phyloP scores from a whole-genome alignment of 2,329 filamentous ascomycete genomes.

The Emericellopsis cladophorae region DNA sequence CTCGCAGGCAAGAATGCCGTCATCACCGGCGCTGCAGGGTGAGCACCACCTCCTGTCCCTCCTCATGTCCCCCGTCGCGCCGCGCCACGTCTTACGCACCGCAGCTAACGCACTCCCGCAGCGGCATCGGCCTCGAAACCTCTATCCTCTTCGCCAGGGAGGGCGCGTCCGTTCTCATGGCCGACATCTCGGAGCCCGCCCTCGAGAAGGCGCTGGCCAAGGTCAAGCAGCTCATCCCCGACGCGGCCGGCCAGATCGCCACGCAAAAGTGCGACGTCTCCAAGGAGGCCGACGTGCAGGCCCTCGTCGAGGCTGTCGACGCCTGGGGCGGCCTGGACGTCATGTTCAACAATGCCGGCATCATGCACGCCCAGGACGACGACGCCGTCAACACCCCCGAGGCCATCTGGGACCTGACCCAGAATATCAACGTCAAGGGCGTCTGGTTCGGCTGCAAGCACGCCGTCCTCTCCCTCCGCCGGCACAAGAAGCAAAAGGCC shows the following conservation, averaged over 20 bases:
- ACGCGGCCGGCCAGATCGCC: slow-evolving; percentile 42
- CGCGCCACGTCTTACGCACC: neutral
- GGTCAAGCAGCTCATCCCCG: slow-evolving; percentile 58
- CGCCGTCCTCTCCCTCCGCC: slow-evolving; percentile 69
- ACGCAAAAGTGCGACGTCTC: slow-evolving; percentile 61
- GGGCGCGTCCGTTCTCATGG: slow-evolving; percentile 74
- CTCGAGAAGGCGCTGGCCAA: slow-evolving; percentile 67
- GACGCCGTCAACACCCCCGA: slow-evolving; percentile 77
- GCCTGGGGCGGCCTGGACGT: slow-evolving; percentile 79
- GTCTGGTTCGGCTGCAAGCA: slow-evolving; percentile 97
- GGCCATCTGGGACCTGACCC: slow-evolving; percentile 87
- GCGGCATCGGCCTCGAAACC: slow-evolving; percentile 89
- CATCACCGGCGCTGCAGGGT: slow-evolving; percentile 80
- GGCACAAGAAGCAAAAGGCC: slow-evolving; percentile 63
- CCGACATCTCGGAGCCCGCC: slow-evolving; percentile 69
- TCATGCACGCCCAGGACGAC: slow-evolving; percentile 79
- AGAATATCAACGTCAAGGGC: slow-evolving; percentile 92
- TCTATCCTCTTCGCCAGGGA: slow-evolving; percentile 81
- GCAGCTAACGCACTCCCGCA: slow-evolving; percentile 16
- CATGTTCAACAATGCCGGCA: slow-evolving; percentile 96
- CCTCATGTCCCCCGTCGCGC: neutral
- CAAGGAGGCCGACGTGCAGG: slow-evolving; percentile 67
- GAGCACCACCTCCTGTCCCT: slow-evolving; percentile 29
- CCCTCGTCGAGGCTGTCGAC: slow-evolving; percentile 63
- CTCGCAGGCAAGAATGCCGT: slow-evolving; percentile 51